A percentile compares a stretch with the other conserved stretches of the same genome.
These are phyloP conservation scores for Westerdykella ornata DNA, from an alignment of 2,329 filamentous ascomycete species.

Conservation along the genomic window DNA sequence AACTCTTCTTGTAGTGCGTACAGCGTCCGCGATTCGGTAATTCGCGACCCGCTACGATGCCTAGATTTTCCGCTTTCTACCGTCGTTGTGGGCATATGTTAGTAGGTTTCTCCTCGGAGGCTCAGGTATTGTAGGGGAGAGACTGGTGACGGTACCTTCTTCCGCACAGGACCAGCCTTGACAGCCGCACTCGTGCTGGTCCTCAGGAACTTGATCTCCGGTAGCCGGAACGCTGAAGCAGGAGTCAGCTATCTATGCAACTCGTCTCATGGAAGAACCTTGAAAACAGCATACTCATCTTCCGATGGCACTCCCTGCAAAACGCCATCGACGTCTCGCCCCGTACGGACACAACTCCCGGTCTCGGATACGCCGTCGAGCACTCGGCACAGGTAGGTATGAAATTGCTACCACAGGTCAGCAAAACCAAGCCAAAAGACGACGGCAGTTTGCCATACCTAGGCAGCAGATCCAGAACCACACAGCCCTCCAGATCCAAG, in stretches of 20 bases:
- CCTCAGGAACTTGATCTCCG: slow-evolving; percentile 69
- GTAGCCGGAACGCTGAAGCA: slow-evolving; percentile 58
- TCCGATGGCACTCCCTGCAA: slow-evolving; percentile 71
- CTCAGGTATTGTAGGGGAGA: no score
- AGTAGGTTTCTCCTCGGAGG: not conserved
- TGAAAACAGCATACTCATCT: slow-evolving; percentile 53
- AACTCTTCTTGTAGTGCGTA: slow-evolving; percentile 49
- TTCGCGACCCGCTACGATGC: slow-evolving; percentile 50
- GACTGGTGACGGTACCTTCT: no score
- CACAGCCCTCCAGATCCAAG: slow-evolving; percentile 68
- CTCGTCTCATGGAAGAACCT: no score
- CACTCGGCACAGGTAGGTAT: slow-evolving; percentile 70
- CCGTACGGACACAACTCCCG: slow-evolving; percentile 64
- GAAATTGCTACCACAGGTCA: slow-evolving; percentile 68
- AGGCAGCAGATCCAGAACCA: slow-evolving; percentile 67
- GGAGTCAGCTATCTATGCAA: not conserved
- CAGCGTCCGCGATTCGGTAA: slow-evolving; percentile 50
- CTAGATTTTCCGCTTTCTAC: slow-evolving; percentile 42
- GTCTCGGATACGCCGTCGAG: slow-evolving; percentile 57
- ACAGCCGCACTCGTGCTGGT: slow-evolving; percentile 46
- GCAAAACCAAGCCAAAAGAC: not conserved
- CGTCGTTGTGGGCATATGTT: not conserved
- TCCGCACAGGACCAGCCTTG: slow-evolving; percentile 1
- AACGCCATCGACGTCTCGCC: slow-evolving; percentile 67
- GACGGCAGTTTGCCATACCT: no score